These are phyloP conservation scores for Tylopilus sp. DNA, from an alignment of 1,284 basidiomycete species.

Conservation along the genomic window DNA sequence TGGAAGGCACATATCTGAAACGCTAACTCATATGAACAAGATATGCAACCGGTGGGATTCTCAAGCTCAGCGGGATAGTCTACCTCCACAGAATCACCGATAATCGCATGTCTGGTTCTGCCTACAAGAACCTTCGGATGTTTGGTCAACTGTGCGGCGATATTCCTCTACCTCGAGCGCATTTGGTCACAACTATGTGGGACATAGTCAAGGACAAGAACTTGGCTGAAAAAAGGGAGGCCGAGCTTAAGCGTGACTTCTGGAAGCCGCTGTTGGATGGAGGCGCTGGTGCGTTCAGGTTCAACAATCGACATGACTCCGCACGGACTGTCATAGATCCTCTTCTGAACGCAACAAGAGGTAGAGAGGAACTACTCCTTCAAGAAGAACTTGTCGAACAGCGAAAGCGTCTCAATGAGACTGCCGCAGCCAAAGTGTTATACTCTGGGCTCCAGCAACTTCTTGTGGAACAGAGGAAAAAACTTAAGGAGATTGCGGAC, in stretches of 20 bases:
- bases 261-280: constrained; percentile 41
- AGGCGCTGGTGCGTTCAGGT: constrained; percentile 39
- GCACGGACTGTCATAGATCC: constrained; percentile 16
- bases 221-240: constrained; percentile 28
- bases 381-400: constrained; percentile 35
- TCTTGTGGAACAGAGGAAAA: constrained; percentile 25
- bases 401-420: constrained; percentile 28
- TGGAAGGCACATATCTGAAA: background rate
- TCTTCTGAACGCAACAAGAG: background rate
- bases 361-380: constrained; percentile 17
- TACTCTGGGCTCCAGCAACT: constrained; percentile 28
- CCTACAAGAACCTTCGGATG: constrained; percentile 54
- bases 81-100: constrained; percentile 64
- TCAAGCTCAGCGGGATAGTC: constrained; percentile 52
- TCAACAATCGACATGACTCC: constrained; percentile 2
- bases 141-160: constrained; percentile 48
- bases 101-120: constrained; percentile 57
- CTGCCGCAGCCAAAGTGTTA: constrained; percentile 30
- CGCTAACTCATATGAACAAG: constrained; percentile 8
- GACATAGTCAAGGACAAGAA: constrained; percentile 23
- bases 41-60: constrained; percentile 21
- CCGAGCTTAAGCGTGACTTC: constrained; percentile 36
- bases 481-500: constrained; percentile 21
- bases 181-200: constrained; percentile 56
- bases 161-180: constrained; percentile 33